Base-by-base conservation (phyloP, 2,329 filamentous ascomycete species). In the Monilinia fructigena region DNA sequence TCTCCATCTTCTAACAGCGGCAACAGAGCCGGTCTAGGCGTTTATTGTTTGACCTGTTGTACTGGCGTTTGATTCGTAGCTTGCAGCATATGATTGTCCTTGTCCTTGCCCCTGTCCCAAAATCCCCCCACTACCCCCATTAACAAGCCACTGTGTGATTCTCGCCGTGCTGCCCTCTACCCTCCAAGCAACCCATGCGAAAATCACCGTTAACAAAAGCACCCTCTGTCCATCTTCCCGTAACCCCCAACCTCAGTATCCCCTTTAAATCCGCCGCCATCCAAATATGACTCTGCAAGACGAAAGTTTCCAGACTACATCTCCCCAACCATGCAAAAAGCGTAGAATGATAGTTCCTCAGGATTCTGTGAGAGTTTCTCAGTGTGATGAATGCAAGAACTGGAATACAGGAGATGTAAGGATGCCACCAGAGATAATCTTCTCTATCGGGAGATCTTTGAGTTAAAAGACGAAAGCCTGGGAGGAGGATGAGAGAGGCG, bases 261-360 rank as follows among this genome's bases (percentile, higher is more conserved):
- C 82, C 84, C 42, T 80, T 82, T 2, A 83, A 82, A 70, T 89
- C 85, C 3, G 81, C 84, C 2, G 84, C 85, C 11, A 89, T 80
- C 81, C 84, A 86, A 63, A 87, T 79, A 73, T 89, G 87, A 72
- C 83, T 83, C 70, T 88, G 85, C 48, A 89, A 76, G 7, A 86
- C 79, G 69, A 85, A 87, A 0, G 84, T 82, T 75, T 89, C 86
- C 1, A 87, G 80, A 0, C 85, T 85, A 67, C 81, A 82, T 7
- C 78, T 78, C 1, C 87, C 86, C 3, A 89, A 75, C 77, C 80
- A 84, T 0, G 83, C 81, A 38, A 85, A 85, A 1, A 80, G 69
- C 1, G 69, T 71, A 18, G 82, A 81, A 71, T 83, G 77, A 53
- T 78, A 75, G 10, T 78, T 79, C 8, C 82, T 77, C 12, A 83